These are phyloP conservation scores for Pseudogymnoascus sp. DNA, from an alignment of 2,329 filamentous ascomycete genomes.

Conservation along the genomic window DNA sequence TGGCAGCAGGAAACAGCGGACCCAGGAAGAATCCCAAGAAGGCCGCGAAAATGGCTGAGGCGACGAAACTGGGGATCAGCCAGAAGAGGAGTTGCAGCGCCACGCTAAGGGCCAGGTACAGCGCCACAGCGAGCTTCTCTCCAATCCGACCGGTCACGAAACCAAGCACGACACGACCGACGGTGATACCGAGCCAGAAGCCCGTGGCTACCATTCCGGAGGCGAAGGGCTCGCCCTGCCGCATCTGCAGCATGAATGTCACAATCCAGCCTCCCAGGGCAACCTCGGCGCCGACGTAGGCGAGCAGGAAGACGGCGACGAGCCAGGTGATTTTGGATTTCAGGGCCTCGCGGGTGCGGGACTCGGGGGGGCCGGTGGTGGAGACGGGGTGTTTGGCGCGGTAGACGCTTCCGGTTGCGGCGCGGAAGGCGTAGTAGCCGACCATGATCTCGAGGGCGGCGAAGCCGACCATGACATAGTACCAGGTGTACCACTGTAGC, in stretches of 20 bases:
- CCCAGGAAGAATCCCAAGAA: constrained; percentile 74
- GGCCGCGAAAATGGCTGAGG: constrained; percentile 62
- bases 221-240: constrained; percentile 59
- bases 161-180: constrained; percentile 63
- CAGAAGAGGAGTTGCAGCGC: constrained; percentile 66
- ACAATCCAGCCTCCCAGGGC: constrained; percentile 74
- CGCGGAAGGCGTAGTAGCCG: constrained; percentile 53
- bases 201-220: constrained; percentile 69
- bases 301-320: constrained; percentile 64
- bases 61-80: constrained; percentile 69
- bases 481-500: constrained; percentile 56
- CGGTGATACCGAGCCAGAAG: constrained; percentile 76
- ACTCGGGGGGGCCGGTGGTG: constrained; percentile 13
- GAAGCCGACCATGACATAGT: constrained; percentile 63
- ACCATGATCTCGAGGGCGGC: constrained; percentile 47
- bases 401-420: constrained; percentile 49
- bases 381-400: constrained; percentile 39
- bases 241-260: constrained; percentile 75
- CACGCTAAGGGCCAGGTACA: constrained; percentile 57
- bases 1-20: constrained; percentile 66
- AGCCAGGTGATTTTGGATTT: constrained; percentile 58
- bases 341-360: constrained; percentile 26
- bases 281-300: constrained; percentile 73
- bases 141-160: constrained; percentile 69
- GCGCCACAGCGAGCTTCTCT: constrained; percentile 56